Evolutionary conservation across 2,329 filamentous ascomycete genomes (phyloP), one percentile per base, ranked within the genome.

Genomic region (Colletotrichum zoysiae): DNA sequence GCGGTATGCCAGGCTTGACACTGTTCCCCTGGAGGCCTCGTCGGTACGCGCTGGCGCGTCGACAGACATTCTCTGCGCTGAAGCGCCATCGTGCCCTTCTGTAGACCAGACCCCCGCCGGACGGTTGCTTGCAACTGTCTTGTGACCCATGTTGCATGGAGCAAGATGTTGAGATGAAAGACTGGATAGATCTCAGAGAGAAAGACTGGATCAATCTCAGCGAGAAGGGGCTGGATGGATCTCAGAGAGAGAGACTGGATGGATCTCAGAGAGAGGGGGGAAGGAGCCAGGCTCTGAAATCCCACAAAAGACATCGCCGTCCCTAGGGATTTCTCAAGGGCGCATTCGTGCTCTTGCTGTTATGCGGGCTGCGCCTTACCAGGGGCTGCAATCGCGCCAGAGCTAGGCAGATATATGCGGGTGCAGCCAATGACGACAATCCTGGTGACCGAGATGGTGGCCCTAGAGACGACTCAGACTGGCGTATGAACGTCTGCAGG

Each of bases 281-380:
- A 30, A 33, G 48, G 18, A n/a, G 40, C 4, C 14, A 67, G n/a
- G 42, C 38, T 30, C 23, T 26, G 55, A 56, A 66, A 56, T 61
- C 30, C 16, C 38, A 35, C 33, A 16, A 60, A 51, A 9, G 33
- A 12, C 59, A 56, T 18, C 44, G 14, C 46, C 35, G 30, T 30
- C 46, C 35, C n/a, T 30, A 18, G 23, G 33, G 44, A 56, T 50
- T 50, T 30, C 44, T 7, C 30, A 70, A 72, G 66, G 30, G 66
- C 70, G 55, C 70, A 65, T 33, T 60, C 42, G 65, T 65, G 69
- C 65, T 69, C 56, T 69, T 61, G 64, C 40, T 18, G 11, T 20
- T 33, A 33, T 65, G 60, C 66, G 58, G 33, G 66, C 66, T 72
- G 66, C 48, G 70, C 65, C 65, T 40, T 63, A 35, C 23, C 51